Evolutionary conservation across 139 green algal species (phyloP).

Genomic region (Asterochloris erici): DNA sequence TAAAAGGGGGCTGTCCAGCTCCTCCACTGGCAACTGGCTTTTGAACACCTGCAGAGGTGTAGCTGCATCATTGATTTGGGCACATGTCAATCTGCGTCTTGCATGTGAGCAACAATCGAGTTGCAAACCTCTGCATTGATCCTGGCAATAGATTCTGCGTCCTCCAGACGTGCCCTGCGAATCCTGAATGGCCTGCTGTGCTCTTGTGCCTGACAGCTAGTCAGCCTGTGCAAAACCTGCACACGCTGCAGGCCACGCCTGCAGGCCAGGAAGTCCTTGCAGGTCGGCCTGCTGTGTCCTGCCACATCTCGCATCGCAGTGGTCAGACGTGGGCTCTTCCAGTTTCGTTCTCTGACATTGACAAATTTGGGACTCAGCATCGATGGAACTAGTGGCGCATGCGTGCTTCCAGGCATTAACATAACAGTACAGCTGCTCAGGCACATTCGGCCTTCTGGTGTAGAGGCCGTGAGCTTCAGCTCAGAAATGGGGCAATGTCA

Average conservation of each 20-base stretch:
- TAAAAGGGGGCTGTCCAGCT: neutral
- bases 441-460: neutral
- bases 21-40: neutral
- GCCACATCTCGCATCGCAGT: neutral
- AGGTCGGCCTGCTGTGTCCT: neutral
- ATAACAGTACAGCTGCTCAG: neutral
- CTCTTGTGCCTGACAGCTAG: neutral
- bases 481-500: neutral
- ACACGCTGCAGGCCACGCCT: neutral
- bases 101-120: neutral
- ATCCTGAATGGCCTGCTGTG: neutral
- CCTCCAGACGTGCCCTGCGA: neutral
- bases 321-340: no score
- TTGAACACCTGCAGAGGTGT: neutral
- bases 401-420: neutral
- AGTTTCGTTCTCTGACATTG: no score
- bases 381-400: neutral
- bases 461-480: neutral
- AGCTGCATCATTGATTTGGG: neutral
- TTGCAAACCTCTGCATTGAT: conserved; percentile 3
- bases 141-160: neutral
- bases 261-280: no score
- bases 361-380: neutral
- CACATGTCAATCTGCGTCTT: neutral
- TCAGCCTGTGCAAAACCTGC: neutral